These are phyloP conservation scores for Aspergillus ellipticus DNA, from an alignment of 495 filamentous ascomycete genomes.

Conservation along the genomic window DNA sequence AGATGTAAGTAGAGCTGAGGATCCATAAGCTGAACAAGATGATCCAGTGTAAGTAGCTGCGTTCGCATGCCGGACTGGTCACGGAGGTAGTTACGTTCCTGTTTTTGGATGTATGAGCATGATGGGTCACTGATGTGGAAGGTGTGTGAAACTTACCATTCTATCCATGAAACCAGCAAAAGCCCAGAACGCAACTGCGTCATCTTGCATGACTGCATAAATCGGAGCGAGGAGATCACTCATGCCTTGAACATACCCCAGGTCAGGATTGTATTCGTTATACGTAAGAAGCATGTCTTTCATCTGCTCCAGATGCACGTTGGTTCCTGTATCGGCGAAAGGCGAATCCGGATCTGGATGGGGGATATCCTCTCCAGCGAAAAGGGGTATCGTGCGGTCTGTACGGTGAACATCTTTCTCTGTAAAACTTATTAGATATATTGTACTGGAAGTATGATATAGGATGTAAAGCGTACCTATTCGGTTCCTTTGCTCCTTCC, in stretches of 20 bases:
- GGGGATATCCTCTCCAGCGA: conserved; percentile 95
- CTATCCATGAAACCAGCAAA: conserved; percentile 96
- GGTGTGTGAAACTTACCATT: conserved; percentile 58
- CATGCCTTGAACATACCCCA: conserved; percentile 99
- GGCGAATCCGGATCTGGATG: conserved; percentile 96
- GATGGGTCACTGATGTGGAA: neutral
- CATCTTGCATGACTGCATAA: conserved; percentile 95
- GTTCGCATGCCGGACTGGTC: conserved; percentile 94
- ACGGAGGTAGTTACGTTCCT: conserved; percentile 92
- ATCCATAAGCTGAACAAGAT: conserved; percentile 94
- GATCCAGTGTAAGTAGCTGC: conserved; percentile 85
- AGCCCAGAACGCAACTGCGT: conserved; percentile 94
- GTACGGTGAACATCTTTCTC: conserved; percentile 98
- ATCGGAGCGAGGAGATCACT: conserved; percentile 93
- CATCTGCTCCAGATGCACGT: conserved; percentile 96
- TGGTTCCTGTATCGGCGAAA: conserved; percentile 85
- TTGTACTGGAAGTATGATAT: neutral
- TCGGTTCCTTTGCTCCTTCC: conserved; percentile 87
- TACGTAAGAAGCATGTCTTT: conserved; percentile 99
- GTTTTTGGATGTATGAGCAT: conserved; percentile 11
- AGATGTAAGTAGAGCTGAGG: conserved; percentile 90
- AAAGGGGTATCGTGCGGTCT: conserved; percentile 87
- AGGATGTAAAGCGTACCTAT: conserved; percentile 62
- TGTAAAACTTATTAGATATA: conserved; percentile 34
- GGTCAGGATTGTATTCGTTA: conserved; percentile 89